Percentiles rank a stretch among this genome's conserved stretches.
Conservation (phyloP, 768 basidiomycete genomes). For the Cubamyces lactineus region DNA sequence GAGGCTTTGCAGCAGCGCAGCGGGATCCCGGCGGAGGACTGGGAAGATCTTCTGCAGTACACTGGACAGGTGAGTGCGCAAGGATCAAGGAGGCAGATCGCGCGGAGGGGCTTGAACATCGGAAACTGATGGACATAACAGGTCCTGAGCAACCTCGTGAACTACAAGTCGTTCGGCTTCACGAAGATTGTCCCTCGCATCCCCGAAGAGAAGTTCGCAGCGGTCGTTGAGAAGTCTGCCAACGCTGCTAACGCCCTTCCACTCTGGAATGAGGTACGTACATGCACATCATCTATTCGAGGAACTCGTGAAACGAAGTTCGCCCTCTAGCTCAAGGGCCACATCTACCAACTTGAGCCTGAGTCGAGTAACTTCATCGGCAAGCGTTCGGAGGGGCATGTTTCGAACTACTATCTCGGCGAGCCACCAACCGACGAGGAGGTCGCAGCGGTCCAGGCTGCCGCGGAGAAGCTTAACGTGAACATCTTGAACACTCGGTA, state of each 20-base stretch:
- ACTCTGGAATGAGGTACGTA: slow-evolving; percentile 65
- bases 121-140: slow-evolving; percentile 10
- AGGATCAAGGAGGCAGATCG: neutral
- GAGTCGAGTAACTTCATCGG: slow-evolving; percentile 75
- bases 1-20: slow-evolving; percentile 54
- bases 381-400: slow-evolving; percentile 74
- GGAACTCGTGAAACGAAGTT: neutral
- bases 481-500: slow-evolving; percentile 85
- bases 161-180: slow-evolving; percentile 83
- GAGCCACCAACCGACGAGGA: slow-evolving; percentile 74
- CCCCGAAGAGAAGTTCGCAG: slow-evolving; percentile 59
- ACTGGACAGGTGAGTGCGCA: slow-evolving; percentile 57
- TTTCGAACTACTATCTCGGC: slow-evolving; percentile 87
- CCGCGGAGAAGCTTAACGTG: slow-evolving; percentile 74
- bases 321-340: slow-evolving; percentile 59
- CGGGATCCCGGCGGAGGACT: slow-evolving; percentile 59
- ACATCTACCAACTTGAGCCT: slow-evolving; percentile 72
- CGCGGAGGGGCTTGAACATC: neutral
- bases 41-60: slow-evolving; percentile 74
- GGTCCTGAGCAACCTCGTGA: slow-evolving; percentile 66
- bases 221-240: slow-evolving; percentile 61
- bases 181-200: slow-evolving; percentile 85
- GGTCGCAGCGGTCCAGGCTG: slow-evolving; percentile 72
- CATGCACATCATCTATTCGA: neutral
- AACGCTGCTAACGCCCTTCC: slow-evolving; percentile 57